Conservation (phyloP, 2,329 filamentous ascomycete genomes). For the Emergomyces pasteurianus region DNA sequence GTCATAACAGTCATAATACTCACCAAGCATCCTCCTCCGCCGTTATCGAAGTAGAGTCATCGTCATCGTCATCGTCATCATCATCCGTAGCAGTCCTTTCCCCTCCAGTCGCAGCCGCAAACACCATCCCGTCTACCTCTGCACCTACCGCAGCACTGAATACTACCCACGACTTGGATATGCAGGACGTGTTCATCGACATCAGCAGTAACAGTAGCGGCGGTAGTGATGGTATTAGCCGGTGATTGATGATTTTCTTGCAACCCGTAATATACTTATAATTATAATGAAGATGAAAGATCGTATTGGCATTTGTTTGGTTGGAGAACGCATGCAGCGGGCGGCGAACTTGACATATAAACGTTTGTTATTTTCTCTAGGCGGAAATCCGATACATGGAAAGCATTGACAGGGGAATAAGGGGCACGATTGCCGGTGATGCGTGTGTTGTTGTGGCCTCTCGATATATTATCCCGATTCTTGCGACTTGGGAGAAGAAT, state of each 20-base stretch:
- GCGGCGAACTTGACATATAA: not conserved
- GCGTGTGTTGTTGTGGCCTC: not conserved
- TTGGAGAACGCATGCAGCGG: not conserved
- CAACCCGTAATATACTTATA: not conserved
- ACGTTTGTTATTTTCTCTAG: not conserved
- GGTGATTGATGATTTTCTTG: not conserved
- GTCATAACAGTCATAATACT: not conserved
- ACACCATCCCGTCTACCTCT: not conserved
- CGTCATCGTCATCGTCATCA: not conserved
- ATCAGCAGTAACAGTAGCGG: not conserved
- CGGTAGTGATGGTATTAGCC: no score
- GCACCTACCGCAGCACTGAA: not conserved
- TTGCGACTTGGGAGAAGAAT: not conserved
- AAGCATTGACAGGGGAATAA: not conserved
- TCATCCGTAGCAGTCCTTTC: not conserved
- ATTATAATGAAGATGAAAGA: not conserved
- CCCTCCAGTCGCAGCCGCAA: not conserved
- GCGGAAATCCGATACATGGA: not conserved
- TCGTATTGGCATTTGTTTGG: not conserved
- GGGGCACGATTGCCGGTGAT: not conserved
- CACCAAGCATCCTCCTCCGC: not conserved
- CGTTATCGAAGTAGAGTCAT: not conserved
- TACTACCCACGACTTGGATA: not conserved
- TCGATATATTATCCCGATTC: not conserved
- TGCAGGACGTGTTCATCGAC: conserved; percentile 5